Base-by-base conservation (phyloP, 345 rosid genomes). In the Turritis glabra region DNA sequence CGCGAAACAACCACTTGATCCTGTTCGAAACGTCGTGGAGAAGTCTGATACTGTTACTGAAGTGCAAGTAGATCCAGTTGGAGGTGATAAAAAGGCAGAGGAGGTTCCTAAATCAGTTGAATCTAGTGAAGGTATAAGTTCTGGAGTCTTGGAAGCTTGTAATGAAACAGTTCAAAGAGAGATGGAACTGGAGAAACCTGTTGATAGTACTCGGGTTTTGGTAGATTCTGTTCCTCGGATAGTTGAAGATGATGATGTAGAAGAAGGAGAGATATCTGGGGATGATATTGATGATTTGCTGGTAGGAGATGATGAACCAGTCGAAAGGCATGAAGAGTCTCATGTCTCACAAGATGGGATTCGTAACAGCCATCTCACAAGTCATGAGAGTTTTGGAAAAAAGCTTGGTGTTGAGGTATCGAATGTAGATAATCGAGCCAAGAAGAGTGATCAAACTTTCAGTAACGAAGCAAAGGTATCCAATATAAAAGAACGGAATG, bases 201-300 rank as follows among this genome's bases (percentile, higher is more conserved):
- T 66, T 53, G 7, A 15, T 75, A 40, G 65, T 46, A 53, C 19
- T 78, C 72, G 2, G 44, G 80, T 70, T 30, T 15, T 60, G 51
- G 17, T 33, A 27, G 62, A 32, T 43, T 73, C 70, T 5, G 14
- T 64, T 43, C 46, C 60, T 73, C 67, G 33, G 30, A 69, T 77
- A 47, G 73, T 73, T 74, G 82, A 83, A 73, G 80, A 80, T 64
- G 81, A 68, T 14, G 89, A 78, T 54, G 75, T 75, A 23, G 92
- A 86, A 79, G 89, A 85, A 73, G 85, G 88, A 72, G 92, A 86
- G 79, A 72, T 86, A 68, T 82, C 82, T 67, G 88, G 82, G 19
- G 81, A 77, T 48, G 80, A 77, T 46, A 73, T 62, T 23, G 73
- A 33, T 54, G 82, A 72, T 82, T 44, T 75, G 69, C 19, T 77